These are phyloP conservation scores for Eucalyptus virginea DNA, from an alignment of 345 rosid species.

Conservation along the genomic window DNA sequence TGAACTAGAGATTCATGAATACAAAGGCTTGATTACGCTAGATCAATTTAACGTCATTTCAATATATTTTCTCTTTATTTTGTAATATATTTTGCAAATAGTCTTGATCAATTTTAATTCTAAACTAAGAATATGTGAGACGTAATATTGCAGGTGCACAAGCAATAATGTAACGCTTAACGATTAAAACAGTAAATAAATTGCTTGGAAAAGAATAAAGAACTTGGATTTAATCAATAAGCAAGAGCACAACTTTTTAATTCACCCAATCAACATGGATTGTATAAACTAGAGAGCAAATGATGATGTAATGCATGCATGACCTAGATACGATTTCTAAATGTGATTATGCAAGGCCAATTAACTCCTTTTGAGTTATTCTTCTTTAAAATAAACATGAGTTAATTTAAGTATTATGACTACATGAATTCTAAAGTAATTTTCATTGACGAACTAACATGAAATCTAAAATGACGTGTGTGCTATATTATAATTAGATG, in stretches of 20 bases:
- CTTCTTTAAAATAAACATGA: neutral
- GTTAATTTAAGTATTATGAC: neutral
- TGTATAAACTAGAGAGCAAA: neutral
- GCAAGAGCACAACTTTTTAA: neutral
- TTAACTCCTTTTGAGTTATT: neutral
- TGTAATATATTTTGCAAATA: neutral
- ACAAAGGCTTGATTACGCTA: neutral
- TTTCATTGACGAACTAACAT: neutral
- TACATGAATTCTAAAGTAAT: neutral
- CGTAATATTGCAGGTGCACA: neutral
- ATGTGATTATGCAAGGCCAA: neutral
- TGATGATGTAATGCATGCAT: neutral
- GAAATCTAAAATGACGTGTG: neutral
- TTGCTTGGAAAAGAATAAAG: neutral
- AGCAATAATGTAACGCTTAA: neutral
- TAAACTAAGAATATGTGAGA: neutral
- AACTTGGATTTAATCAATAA: neutral
- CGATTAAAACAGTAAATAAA: neutral
- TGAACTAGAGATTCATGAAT: fast-evolving
- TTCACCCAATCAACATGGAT: neutral
- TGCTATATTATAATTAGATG: neutral
- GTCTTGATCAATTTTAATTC: neutral
- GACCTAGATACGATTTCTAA: neutral
- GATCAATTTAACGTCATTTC: neutral
- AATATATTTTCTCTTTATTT: neutral